Conservation (phyloP, 1,139 yeast species). For the Magnusiomyces tetraspermus region DNA sequence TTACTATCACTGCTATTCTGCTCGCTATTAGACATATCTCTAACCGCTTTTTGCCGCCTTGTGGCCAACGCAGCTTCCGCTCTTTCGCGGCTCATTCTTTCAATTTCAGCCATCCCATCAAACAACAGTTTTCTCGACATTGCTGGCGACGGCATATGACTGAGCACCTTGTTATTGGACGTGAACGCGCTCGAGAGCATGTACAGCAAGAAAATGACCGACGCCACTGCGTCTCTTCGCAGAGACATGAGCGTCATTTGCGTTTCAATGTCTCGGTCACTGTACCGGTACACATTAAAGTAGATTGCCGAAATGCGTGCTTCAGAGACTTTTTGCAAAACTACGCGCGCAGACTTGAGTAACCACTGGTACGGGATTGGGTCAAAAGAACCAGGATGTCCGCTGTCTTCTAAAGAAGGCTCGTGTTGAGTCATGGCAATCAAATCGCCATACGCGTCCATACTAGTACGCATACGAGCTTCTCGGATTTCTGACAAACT, state of each 20-base stretch:
- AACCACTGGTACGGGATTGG: slow-evolving; percentile 25
- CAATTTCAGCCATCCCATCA: slow-evolving; percentile 33
- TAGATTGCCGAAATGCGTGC: slow-evolving; percentile 42
- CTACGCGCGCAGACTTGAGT: slow-evolving; percentile 33
- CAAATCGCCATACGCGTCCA: slow-evolving; percentile 35
- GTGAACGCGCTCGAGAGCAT: slow-evolving; percentile 38
- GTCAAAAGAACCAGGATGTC: slow-evolving; percentile 22
- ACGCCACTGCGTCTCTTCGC: slow-evolving; percentile 41
- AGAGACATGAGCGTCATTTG: slow-evolving; percentile 36
- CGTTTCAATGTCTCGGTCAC: slow-evolving; percentile 33
- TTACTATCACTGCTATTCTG: neutral
- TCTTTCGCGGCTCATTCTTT: neutral
- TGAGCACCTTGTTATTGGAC: slow-evolving; percentile 35
- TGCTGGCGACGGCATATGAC: slow-evolving; percentile 39
- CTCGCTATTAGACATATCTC: neutral
- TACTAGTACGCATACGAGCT: slow-evolving; percentile 36
- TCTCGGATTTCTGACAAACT: slow-evolving; percentile 41
- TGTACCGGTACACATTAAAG: slow-evolving; percentile 36
- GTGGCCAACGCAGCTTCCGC: neutral
- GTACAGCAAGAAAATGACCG: slow-evolving; percentile 38
- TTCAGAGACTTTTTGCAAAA: slow-evolving; percentile 38
- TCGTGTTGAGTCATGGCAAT: slow-evolving; percentile 35
- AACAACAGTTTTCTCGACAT: slow-evolving; percentile 37
- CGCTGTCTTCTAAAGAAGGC: slow-evolving; percentile 24
- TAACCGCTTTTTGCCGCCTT: neutral